Conservation (phyloP, 169 alveolate genomes). For the Plasmodium billcollinsi region DNA sequence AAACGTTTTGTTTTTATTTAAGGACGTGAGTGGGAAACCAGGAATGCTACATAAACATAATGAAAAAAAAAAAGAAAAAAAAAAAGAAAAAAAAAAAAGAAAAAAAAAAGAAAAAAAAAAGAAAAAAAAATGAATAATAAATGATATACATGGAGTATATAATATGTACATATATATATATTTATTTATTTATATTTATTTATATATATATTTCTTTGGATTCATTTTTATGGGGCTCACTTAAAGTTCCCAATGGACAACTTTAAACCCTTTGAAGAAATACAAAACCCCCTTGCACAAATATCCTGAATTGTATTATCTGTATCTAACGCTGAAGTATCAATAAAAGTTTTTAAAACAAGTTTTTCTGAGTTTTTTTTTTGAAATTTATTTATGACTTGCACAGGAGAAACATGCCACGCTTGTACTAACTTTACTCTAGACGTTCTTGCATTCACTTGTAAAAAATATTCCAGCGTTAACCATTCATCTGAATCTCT, state of each 20-base stretch:
- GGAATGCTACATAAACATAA: conserved; percentile 30
- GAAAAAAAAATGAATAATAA: no score
- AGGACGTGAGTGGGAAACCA: conserved; percentile 68
- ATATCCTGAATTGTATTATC: conserved; percentile 91
- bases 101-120: background rate
- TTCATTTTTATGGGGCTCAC: conserved; percentile 38
- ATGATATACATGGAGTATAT: no score
- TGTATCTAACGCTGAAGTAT: conserved; percentile 87
- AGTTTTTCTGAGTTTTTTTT: conserved; percentile 79
- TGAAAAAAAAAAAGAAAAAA: background rate
- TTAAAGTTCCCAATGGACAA: conserved; percentile 91
- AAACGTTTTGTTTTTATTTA: conserved; percentile 11
- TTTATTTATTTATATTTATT: background rate
- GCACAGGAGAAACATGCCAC: conserved; percentile 83
- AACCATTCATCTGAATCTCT: conserved; percentile 87
- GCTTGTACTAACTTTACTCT: conserved; percentile 87
- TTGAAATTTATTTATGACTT: conserved; percentile 73
- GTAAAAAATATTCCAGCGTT: conserved; percentile 82
- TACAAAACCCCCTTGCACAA: conserved; percentile 89
- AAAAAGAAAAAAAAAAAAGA: conserved; percentile 22
- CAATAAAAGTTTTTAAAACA: conserved; percentile 88
- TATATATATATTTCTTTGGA: conserved; percentile 4
- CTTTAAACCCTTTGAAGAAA: conserved; percentile 88
- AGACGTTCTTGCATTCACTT: conserved; percentile 84
- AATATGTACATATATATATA: conserved; percentile 20